These are phyloP conservation scores for Panicum miliaceum DNA, from an alignment of 176 grass and related monocot species.

Conservation along the genomic window DNA sequence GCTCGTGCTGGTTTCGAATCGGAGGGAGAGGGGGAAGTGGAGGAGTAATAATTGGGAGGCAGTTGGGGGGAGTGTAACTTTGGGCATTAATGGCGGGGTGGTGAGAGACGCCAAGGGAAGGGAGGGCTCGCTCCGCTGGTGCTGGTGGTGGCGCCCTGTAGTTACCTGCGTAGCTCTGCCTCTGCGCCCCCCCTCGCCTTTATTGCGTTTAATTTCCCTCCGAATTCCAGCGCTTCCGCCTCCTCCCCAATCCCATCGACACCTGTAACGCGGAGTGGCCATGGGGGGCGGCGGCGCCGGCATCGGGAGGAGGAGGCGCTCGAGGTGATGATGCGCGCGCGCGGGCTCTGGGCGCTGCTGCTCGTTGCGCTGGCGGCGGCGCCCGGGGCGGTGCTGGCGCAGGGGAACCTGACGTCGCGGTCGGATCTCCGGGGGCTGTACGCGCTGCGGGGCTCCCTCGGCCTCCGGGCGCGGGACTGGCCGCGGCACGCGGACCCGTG, in stretches of 20 bases:
- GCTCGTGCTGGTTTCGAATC: conserved; percentile 36
- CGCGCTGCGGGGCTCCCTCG: conserved; percentile 73
- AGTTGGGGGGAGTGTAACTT: conserved; percentile 59
- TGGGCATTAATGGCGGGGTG: conserved; percentile 62
- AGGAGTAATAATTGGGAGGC: conserved; percentile 54
- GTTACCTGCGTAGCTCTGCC: conserved; percentile 38
- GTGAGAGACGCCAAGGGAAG: conserved; percentile 21
- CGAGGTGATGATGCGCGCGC: conserved; percentile 33
- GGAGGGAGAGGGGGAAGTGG: conserved; percentile 6
- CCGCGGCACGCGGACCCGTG: conserved; percentile 74
- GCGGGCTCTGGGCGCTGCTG: conserved; percentile 44
- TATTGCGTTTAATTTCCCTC: conserved; percentile 61
- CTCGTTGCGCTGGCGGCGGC: conserved; percentile 40
- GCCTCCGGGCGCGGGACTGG: conserved; percentile 89
- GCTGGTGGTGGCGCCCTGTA: conserved; percentile 39
- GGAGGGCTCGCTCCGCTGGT: no score
- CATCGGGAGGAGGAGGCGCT: not conserved
- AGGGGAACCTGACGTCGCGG: conserved; percentile 49
- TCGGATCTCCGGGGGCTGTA: conserved; percentile 73
- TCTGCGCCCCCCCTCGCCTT: conserved; percentile 26
- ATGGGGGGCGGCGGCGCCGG: not conserved
- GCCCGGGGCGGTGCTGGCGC: conserved; percentile 32
- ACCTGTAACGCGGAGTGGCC: conserved; percentile 28
- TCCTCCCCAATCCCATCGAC: conserved; percentile 36
- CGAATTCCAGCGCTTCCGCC: conserved; percentile 49